Conservation (phyloP, 2,329 filamentous ascomycete genomes). For the Penicillium oxalicum region DNA sequence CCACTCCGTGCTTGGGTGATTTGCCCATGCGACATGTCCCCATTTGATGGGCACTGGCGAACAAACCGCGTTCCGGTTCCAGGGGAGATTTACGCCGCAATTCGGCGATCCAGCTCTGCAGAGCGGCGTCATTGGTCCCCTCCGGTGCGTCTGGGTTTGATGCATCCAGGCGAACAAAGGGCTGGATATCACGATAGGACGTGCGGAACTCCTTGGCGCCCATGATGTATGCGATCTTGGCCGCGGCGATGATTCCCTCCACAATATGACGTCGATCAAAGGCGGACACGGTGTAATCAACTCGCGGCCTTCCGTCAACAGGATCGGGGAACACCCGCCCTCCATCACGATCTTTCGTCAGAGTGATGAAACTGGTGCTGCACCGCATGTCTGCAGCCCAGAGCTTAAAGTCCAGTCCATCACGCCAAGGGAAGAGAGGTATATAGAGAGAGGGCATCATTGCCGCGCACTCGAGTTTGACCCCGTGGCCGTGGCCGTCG, state of each 20-base stretch:
- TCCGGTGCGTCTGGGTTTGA: constrained; percentile 24
- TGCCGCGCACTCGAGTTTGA: constrained; percentile 69
- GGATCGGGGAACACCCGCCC: constrained; percentile 71
- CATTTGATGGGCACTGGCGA: constrained; percentile 49
- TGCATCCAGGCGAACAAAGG: constrained; percentile 51
- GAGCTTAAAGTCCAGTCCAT: constrained; percentile 67
- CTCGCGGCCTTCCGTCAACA: constrained; percentile 54
- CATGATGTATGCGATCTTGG: constrained; percentile 70
- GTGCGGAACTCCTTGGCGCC: constrained; percentile 77
- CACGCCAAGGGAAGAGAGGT: constrained; percentile 59
- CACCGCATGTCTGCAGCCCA: constrained; percentile 61
- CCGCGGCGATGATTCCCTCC: constrained; percentile 64
- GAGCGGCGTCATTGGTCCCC: constrained; percentile 49
- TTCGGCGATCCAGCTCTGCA: constrained; percentile 51
- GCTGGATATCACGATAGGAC: constrained; percentile 54
- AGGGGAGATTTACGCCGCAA: constrained; percentile 44
- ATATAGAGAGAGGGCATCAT: constrained; percentile 68
- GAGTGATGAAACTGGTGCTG: constrained; percentile 65
- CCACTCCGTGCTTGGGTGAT: constrained; percentile 38
- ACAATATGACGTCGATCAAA: constrained; percentile 68
- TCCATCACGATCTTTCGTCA: constrained; percentile 69
- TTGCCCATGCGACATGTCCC: constrained; percentile 46
- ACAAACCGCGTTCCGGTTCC: constrained; percentile 39
- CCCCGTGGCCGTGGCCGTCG: constrained; percentile 72
- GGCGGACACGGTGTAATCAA: constrained; percentile 65